Evolutionary conservation across 805 yeast genomes (phyloP).

Genomic region (Wickerhamiella shivajii): DNA sequence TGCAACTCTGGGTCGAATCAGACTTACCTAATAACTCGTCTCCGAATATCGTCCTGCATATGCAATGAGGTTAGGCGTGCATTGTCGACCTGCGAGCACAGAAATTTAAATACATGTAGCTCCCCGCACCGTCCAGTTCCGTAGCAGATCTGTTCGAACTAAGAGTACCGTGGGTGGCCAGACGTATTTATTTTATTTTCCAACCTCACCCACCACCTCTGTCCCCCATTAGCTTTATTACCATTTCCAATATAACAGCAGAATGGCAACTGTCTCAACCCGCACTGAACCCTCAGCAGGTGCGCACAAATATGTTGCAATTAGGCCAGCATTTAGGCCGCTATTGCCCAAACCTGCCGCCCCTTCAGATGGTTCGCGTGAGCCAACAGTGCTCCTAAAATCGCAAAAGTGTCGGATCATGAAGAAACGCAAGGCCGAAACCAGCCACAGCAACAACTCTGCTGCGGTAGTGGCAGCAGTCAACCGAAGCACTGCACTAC

Average conservation of each 20-base stretch:
- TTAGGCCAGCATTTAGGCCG: slow-evolving; percentile 25
- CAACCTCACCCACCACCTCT: too few species aligned
- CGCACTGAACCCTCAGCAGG: slow-evolving; percentile 4
- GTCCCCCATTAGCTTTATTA: too few species aligned
- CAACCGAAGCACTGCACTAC: slow-evolving; percentile 2
- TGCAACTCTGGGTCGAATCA: too few species aligned
- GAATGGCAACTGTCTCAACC: slow-evolving; percentile 6
- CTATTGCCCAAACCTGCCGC: slow-evolving; percentile 22
- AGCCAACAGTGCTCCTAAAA: slow-evolving; percentile 10
- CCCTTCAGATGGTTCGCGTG: slow-evolving; percentile 1
- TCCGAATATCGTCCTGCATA: slow-evolving; percentile 9
- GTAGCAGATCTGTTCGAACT: not conserved
- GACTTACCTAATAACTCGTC: too few species aligned
- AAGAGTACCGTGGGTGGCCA: slow-evolving; percentile 4
- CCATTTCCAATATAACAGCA: not conserved
- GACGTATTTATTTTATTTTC: slow-evolving; percentile 5
- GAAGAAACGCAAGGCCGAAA: slow-evolving; percentile 8
- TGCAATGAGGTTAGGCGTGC: slow-evolving; percentile 3
- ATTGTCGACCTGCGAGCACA: slow-evolving; percentile 7
- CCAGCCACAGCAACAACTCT: not conserved
- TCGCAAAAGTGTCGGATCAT: slow-evolving; percentile 4
- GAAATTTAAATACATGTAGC: slow-evolving; percentile 5
- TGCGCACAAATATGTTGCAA: slow-evolving; percentile 19
- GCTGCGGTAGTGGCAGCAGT: not conserved
- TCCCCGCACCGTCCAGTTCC: not conserved